phyloP scores from a whole-genome alignment of 169 alveolate species.

The Theileria annulata region DNA sequence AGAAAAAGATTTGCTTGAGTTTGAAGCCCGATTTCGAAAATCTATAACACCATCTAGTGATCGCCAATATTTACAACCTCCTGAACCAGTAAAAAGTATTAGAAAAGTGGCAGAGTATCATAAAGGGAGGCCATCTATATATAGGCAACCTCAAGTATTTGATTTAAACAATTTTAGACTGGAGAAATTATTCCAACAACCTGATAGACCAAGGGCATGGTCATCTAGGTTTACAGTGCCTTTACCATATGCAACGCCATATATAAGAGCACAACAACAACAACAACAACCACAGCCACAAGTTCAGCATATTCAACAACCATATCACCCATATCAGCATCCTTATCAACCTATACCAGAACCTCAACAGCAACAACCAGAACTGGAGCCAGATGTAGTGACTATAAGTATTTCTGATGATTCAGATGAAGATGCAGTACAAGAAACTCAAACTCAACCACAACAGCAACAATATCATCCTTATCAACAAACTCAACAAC shows the following conservation, averaged over 20 bases:
- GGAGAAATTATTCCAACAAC: neutral
- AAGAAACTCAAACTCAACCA: too few species aligned
- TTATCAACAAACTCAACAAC: neutral
- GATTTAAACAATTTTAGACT: neutral
- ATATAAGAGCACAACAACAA: neutral
- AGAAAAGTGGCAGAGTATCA: neutral
- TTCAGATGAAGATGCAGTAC: too few species aligned
- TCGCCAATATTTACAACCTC: neutral
- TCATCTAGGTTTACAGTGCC: neutral
- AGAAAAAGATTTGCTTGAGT: neutral
- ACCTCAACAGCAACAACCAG: neutral
- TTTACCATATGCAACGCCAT: neutral
- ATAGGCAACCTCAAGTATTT: neutral
- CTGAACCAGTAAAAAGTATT: neutral
- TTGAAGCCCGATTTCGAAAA: neutral
- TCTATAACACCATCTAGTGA: neutral
- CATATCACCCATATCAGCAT: too few species aligned
- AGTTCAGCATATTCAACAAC: too few species aligned
- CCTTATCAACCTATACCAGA: neutral
- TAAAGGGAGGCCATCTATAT: neutral
- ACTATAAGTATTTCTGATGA: too few species aligned
- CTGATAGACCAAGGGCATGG: neutral
- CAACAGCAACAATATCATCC: neutral
- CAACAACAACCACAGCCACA: neutral
- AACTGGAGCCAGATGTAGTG: too few species aligned